Percentiles rank a stretch among this genome's conserved stretches.
Evolutionary conservation across 495 filamentous ascomycete genomes (phyloP).

Genomic region (Platismatia glauca): DNA sequence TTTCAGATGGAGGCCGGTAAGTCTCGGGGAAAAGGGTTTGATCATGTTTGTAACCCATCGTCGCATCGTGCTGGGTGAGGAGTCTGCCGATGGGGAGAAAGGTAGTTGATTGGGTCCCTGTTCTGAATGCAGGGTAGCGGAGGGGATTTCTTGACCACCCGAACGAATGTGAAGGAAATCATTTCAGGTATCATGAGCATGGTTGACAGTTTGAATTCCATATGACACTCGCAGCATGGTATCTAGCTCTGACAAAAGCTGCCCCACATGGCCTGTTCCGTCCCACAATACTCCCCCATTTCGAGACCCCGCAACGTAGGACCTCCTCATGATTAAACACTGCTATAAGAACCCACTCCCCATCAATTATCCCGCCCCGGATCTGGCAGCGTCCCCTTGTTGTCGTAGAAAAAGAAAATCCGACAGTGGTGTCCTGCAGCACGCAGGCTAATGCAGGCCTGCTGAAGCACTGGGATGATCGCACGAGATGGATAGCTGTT

Average conservation of each 20-base stretch:
- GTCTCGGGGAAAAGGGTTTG: slow-evolving; percentile 10
- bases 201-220: background rate
- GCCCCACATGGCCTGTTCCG: background rate
- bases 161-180: background rate
- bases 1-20: background rate
- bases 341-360: background rate
- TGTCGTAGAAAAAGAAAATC: background rate
- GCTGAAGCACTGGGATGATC: background rate
- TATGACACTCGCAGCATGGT: slow-evolving; percentile 12
- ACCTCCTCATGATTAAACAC: background rate
- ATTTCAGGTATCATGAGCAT: background rate
- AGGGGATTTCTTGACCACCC: background rate
- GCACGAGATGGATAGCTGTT: background rate
- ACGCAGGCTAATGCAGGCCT: slow-evolving; percentile 2
- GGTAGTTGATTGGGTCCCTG: no score
- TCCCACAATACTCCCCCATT: background rate
- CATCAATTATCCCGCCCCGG: background rate
- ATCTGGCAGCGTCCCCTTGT: background rate
- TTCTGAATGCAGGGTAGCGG: background rate
- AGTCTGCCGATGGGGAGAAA: background rate
- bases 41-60: slow-evolving; percentile 20
- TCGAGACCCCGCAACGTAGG: background rate
- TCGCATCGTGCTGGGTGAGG: background rate
- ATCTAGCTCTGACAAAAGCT: slow-evolving; percentile 7
- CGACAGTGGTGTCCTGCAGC: background rate